These are phyloP conservation scores for Xanthoconium purpureum DNA, from an alignment of 768 basidiomycete genomes.

Conservation along the genomic window DNA sequence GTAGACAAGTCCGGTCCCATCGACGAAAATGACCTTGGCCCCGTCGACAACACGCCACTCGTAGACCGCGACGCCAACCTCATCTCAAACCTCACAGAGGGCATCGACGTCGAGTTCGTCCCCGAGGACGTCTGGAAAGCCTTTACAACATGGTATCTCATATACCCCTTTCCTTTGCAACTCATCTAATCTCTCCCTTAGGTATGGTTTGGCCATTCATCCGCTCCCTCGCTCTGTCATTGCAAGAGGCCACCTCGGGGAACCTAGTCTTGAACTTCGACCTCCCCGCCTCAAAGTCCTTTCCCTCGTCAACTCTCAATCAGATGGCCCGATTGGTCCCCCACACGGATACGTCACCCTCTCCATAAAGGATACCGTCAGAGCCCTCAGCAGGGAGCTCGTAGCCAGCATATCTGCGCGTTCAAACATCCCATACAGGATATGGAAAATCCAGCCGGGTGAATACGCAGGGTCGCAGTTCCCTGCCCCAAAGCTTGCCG, in stretches of 20 bases:
- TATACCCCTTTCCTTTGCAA: not conserved
- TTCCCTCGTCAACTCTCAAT: conserved; percentile 35
- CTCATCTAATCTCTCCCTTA: conserved; percentile 29
- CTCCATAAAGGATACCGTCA: conserved; percentile 51
- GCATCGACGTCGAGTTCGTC: conserved; percentile 71
- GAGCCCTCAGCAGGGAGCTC: conserved; percentile 40
- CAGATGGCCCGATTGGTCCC: conserved; percentile 28
- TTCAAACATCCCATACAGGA: conserved; percentile 43
- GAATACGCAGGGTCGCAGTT: conserved; percentile 34
- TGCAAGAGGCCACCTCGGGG: conserved; percentile 48
- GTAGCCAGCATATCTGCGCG: conserved; percentile 37
- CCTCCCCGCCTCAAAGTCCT: conserved; percentile 64
- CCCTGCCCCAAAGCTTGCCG: conserved; percentile 25
- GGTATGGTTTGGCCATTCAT: conserved; percentile 65
- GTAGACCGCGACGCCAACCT: conserved; percentile 51
- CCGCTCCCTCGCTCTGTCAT: conserved; percentile 69
- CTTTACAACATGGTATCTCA: conserved; percentile 55
- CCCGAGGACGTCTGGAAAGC: conserved; percentile 69
- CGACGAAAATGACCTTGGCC: conserved; percentile 61
- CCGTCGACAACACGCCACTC: conserved; percentile 72
- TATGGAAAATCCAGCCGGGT: conserved; percentile 57
- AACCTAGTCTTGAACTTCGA: conserved; percentile 63
- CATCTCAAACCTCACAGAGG: conserved; percentile 49
- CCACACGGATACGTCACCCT: conserved; percentile 41
- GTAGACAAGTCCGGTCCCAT: conserved; percentile 65